Evolutionary conservation across 805 yeast genomes (phyloP).

Genomic region (Wickerhamomyces silvicola): DNA sequence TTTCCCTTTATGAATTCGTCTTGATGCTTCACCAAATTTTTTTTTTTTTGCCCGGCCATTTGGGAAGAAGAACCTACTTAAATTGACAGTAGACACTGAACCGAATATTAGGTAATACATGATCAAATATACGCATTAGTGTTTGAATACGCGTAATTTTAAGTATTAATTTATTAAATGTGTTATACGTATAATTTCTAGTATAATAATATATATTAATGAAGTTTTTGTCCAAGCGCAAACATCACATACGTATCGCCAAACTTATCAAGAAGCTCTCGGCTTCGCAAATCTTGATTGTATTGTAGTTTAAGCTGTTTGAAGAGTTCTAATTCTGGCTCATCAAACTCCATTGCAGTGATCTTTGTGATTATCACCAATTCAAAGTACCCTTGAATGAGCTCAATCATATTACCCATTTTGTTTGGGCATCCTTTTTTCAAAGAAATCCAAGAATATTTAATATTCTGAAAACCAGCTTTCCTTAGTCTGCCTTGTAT

Average conservation of each 20-base stretch:
- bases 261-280: slow-evolving; percentile 13
- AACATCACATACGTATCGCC: slow-evolving; percentile 22
- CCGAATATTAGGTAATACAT: no score
- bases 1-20: no score
- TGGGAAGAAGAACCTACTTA: no score
- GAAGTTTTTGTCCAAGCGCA: slow-evolving; percentile 11
- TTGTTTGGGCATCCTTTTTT: slow-evolving; percentile 16
- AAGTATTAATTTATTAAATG: no score
- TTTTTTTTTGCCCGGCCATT: no score
- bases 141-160: no score
- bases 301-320: slow-evolving; percentile 13
- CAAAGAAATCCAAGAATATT: slow-evolving; percentile 16
- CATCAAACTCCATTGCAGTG: slow-evolving; percentile 9
- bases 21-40: no score
- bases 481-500: slow-evolving; percentile 11
- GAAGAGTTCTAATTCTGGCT: slow-evolving; percentile 13
- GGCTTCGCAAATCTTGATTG: slow-evolving; percentile 14
- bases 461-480: slow-evolving; percentile 16
- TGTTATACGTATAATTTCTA: no score
- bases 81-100: no score
- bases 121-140: no score
- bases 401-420: slow-evolving; percentile 20
- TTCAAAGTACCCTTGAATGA: slow-evolving; percentile 16
- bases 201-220: background rate
- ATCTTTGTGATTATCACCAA: slow-evolving; percentile 11